phyloP scores from a whole-genome alignment of 345 rosid genomes.

The Crucihimalaya himalaica region DNA sequence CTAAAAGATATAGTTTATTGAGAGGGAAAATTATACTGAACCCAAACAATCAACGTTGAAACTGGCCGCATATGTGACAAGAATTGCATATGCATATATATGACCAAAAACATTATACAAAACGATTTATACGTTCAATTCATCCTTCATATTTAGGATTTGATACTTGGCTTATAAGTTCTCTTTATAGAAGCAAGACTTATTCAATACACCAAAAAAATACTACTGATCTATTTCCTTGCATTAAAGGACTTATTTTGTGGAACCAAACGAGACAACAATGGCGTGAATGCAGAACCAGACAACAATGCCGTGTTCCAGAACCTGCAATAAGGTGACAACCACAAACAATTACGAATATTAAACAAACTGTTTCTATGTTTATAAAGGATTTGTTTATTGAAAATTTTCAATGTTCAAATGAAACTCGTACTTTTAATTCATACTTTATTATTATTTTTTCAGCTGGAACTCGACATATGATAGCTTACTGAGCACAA shows the following conservation, averaged over 20 bases:
- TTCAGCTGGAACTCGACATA: slow-evolving; percentile 33
- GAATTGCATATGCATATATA: not conserved
- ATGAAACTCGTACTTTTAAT: not conserved
- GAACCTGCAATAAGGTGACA: slow-evolving; percentile 31
- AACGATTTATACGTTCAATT: not conserved
- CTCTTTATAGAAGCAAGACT: not conserved
- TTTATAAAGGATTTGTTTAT: not conserved
- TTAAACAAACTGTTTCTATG: not conserved
- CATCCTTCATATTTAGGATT: not conserved
- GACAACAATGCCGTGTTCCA: slow-evolving; percentile 10
- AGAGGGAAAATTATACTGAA: not conserved
- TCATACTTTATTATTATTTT: not conserved
- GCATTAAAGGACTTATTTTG: slow-evolving; percentile 22
- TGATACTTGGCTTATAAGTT: slow-evolving; percentile 2
- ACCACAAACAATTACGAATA: not conserved
- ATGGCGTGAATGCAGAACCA: slow-evolving; percentile 27
- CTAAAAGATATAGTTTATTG: not conserved
- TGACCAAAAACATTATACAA: not conserved
- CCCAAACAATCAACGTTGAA: not conserved
- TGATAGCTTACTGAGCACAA: slow-evolving; percentile 35
- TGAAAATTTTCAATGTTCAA: not conserved
- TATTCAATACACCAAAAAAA: not conserved
- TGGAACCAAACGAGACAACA: slow-evolving; percentile 37
- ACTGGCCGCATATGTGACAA: not conserved
- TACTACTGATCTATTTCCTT: not conserved